Evolutionary conservation across 1,139 yeast genomes (phyloP).

Genomic region (Nakaseomyces delphensis): DNA sequence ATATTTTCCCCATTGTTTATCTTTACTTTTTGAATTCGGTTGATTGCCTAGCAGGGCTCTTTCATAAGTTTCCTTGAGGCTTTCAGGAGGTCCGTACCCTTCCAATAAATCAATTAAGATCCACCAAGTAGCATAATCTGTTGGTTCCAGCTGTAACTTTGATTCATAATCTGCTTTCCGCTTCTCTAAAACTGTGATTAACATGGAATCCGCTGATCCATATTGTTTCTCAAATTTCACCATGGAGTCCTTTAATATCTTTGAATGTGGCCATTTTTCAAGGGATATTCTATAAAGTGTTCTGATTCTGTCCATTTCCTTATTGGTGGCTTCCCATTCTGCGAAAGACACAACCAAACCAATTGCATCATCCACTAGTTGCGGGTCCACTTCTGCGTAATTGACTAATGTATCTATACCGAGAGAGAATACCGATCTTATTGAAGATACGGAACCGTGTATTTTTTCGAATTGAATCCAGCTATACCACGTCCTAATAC

Average conservation of each 20-base stretch:
- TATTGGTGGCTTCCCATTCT: slow-evolving; percentile 57
- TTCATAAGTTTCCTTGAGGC: slow-evolving; percentile 36
- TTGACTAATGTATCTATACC: slow-evolving; percentile 49
- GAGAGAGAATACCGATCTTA: slow-evolving; percentile 58
- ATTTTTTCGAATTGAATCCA: slow-evolving; percentile 56
- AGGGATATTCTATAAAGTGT: slow-evolving; percentile 43
- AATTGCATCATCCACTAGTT: slow-evolving; percentile 32
- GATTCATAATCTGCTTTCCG: slow-evolving; percentile 50
- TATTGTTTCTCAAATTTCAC: slow-evolving; percentile 57
- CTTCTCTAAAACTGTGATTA: slow-evolving; percentile 43
- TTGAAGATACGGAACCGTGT: slow-evolving; percentile 40
- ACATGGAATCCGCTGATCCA: slow-evolving; percentile 50
- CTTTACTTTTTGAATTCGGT: slow-evolving; percentile 34
- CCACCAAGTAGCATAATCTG: slow-evolving; percentile 81
- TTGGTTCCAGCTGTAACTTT: slow-evolving; percentile 39
- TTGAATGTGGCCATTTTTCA: slow-evolving; percentile 39
- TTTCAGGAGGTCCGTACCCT: slow-evolving; percentile 27
- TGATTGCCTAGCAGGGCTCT: slow-evolving; percentile 35
- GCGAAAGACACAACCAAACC: slow-evolving; percentile 50
- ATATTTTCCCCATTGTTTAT: slow-evolving; percentile 53
- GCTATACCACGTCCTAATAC: slow-evolving; percentile 52
- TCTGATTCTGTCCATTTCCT: slow-evolving; percentile 59
- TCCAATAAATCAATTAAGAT: slow-evolving; percentile 44
- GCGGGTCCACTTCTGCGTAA: slow-evolving; percentile 12
- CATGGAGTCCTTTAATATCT: slow-evolving; percentile 39